Base-by-base conservation (phyloP, 768 basidiomycete genomes). In the Termitomyces sp. region DNA sequence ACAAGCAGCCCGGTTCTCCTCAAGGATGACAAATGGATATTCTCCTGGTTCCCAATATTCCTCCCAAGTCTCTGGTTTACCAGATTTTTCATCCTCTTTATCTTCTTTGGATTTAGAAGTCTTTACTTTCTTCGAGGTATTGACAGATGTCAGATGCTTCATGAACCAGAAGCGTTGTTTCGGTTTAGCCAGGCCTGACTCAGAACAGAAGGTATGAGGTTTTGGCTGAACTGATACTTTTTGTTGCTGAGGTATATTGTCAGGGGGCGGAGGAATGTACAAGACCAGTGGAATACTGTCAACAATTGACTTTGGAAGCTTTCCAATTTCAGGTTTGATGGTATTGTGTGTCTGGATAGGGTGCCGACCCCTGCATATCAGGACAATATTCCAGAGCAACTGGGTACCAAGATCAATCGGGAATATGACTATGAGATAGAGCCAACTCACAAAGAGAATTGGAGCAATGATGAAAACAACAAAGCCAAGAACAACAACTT, bases 211-310 rank as follows among this genome's bases (percentile, higher is more conserved):
- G 0, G 73, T 70, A 56, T 77, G 65, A n/a, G 76, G 66, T 23
- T 77, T 70, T 2, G 82, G 5, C 6, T 17, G 79, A n/a, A 75
- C 61, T n/a, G 76, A 70, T 34, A 79, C 63, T 23, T 66, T 57
- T 68, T 72, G 44, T 58, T 65, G 41, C 59, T 62, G 25, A 62
- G 69, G 54, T 67, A 64, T 30, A 37, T 28, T 74, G 46, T 82
- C 80, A 0, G 88, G 88, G 3, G 90, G 88, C 0, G 89, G 80
- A 5, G 90, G 90, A 39, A 94, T 92, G 70, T 92, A 94, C 60
- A 91, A 80, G 27, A 92, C 91, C 21, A 93, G 78, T 1, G 91
- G 91, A 39, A 94, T 92, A 48, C 79, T 79, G 54, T 92, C 88
- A 23, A 94, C 89, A 8, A 86, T 72, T 6, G 83, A 72, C 65